Evolutionary conservation across 2,329 filamentous ascomycete species (phyloP).

Genomic region (Verticillium albo-atrum): DNA sequence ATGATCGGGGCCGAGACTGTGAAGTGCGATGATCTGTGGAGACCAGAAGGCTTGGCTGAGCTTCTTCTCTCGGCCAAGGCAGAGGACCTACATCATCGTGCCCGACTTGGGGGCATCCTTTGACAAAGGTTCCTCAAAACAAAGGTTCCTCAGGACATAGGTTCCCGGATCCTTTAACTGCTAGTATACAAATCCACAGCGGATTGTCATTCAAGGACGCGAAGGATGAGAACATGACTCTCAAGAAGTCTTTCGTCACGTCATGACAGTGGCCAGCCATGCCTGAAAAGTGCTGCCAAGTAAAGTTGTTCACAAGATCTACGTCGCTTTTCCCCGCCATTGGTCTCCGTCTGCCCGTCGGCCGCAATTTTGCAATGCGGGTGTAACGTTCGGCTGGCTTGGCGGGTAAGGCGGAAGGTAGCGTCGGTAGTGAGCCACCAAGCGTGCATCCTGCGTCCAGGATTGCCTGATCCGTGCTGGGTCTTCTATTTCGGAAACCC

Average conservation of each 20-base stretch:
- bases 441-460: background rate
- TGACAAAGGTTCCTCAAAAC: too few species aligned
- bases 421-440: background rate
- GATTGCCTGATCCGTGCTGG: background rate
- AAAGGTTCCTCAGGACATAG: too few species aligned
- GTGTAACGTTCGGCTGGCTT: background rate
- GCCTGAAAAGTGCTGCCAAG: background rate
- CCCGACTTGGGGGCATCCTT: too few species aligned
- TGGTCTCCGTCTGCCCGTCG: background rate
- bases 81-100: too few species aligned
- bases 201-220: too few species aligned
- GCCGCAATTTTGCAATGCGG: background rate
- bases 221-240: background rate
- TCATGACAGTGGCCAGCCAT: background rate
- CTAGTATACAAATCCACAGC: too few species aligned
- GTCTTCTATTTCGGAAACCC: background rate
- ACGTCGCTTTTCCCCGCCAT: background rate
- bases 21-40: too few species aligned
- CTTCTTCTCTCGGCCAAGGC: background rate
- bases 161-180: background rate
- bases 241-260: background rate
- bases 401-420: background rate
- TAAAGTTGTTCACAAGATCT: background rate
- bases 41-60: background rate
- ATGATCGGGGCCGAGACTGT: too few species aligned